Evolutionary conservation across 2,329 filamentous ascomycete species (phyloP).

Genomic region (Fusarium sp.): DNA sequence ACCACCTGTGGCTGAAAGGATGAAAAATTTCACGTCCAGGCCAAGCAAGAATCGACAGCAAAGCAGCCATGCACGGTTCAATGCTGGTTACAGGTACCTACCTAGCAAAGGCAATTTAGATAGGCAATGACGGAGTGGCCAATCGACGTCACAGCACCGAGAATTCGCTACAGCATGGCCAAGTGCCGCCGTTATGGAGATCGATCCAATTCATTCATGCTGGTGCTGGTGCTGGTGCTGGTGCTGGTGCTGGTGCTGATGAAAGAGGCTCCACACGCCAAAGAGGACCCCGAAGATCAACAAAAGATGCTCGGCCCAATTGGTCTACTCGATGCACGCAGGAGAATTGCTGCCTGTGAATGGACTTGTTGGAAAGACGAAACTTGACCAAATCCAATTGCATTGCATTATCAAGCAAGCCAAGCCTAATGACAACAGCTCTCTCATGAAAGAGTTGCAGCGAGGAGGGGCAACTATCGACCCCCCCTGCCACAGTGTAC

Average conservation of each 20-base stretch:
- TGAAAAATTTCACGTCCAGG: slow-evolving; percentile 10
- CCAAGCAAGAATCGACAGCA: slow-evolving; percentile 19
- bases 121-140: slow-evolving; percentile 33
- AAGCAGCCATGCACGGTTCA: slow-evolving; percentile 3
- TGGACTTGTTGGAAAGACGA: slow-evolving; percentile 8
- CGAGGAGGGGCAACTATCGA: slow-evolving; percentile 35
- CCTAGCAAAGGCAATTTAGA: not conserved
- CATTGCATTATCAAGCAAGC: slow-evolving; percentile 15
- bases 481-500: slow-evolving; percentile 2
- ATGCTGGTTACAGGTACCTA: slow-evolving; percentile 3
- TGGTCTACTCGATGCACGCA: slow-evolving; percentile 20
- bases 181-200: slow-evolving; percentile 35
- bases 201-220: slow-evolving; percentile 16
- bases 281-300: slow-evolving; percentile 23
- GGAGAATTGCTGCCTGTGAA: slow-evolving; percentile 26
- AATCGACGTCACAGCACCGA: slow-evolving; percentile 43
- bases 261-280: slow-evolving; percentile 29
- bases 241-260: slow-evolving; percentile 32
- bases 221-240: slow-evolving; percentile 35
- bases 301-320: slow-evolving; percentile 11
- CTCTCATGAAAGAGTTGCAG: slow-evolving; percentile 27
- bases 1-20: slow-evolving; percentile 4
- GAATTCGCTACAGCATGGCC: slow-evolving; percentile 19
- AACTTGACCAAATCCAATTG: slow-evolving; percentile 2
- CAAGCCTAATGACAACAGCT: slow-evolving; percentile 21